Evolutionary conservation across 1,284 basidiomycete genomes (phyloP), one percentile per base, ranked within the genome.

Genomic region (Ganoderma sinense): DNA sequence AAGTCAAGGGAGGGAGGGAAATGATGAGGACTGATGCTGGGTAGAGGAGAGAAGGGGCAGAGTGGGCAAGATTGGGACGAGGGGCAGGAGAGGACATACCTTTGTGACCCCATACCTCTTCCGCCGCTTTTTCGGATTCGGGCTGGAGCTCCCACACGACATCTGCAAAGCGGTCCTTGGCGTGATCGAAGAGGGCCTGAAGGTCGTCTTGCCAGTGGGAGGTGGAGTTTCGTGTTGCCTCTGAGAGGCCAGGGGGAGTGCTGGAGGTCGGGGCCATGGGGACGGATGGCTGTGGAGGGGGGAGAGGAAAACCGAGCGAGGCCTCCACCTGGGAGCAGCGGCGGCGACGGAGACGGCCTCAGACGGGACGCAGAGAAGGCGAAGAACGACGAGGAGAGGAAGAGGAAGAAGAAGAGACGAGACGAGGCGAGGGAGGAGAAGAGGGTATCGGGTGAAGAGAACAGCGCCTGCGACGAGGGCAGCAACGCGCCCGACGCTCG

Each of bases 101-200:
- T 87, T 97, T 97, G 82, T 97, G 96, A 1, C 94, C 95, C 90
- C 93, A 95, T 20, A 97, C 88, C 71, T 91, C 89, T 63, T 92
- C 89, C 45, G 81, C 78, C 13, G 82, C 77, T 40, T 84, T 82
- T 33, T 82, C 80, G 58, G 83, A 81, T 33, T 89, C 87, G 60
- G 81, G 82, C 20, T 82, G 80, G 29, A 94, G 84, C 79, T 94
- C 91, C 96, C 96, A 98, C 20, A 94, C 90, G 65, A 98, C 94
- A 83, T 98, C 97, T n/a, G 94, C 93, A 78, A 96, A 97, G 67
- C 94, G 86, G 70, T 95, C 92, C 79, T 93, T 93, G 31, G 96
- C 92, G 69, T 91, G 85, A 71, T 87, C 86, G 80, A 95, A 96
- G 48, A 98, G 87, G 2, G 84, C 78, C 72, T 90, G 86, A 14